Base-by-base conservation (phyloP, 495 filamentous ascomycete species). In the Amorphotheca resinae region DNA sequence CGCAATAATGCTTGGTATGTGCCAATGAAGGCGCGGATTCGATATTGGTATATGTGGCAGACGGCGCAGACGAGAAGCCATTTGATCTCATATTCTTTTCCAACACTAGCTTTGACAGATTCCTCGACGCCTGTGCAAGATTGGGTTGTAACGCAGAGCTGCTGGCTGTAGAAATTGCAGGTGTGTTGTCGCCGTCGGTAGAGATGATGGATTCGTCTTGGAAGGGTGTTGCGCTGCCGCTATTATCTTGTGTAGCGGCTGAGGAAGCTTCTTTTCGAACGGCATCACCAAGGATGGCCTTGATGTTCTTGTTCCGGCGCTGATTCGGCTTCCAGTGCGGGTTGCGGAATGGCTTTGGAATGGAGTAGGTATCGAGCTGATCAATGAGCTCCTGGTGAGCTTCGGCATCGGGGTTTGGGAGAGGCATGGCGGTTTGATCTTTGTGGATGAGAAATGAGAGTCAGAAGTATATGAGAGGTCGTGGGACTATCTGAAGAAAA, bases 261-360 rank as follows among this genome's bases (percentile, higher is more conserved):
- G 82, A 74, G 3, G 81, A 83, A 6, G 84, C 82, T 65, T 89
- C 80, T 58, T 87, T 87, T 28, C 86, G 77, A 17, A 81, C 71
- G 21, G 79, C 84, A 51, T 98, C 91, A n/a, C 85, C 78, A 47
- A 98, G 71, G 45, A 96, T 87, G 57, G 93, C 84, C 62, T 96
- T 96, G 62, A 96, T 79, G 56, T 93, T 95, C 67, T 95, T 95
- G 70, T 95, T 96, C 60, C 91, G 86, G 11, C 91, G 86, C 60
- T 87, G 82, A 44, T 88, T 82, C 14, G 93, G 83, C 48, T 80
- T 85, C 89, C 89, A 98, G 56, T 77, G 61, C 0, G 80, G 66
- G 56, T 86, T 93, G 50, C 91, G 87, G 69, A 93, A 96, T 42
- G 76, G 82, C 59, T 87, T 86, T 18, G 72, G 79, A 55, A 85